Base-by-base conservation (phyloP, 805 yeast genomes). In the Saccharomycopsis lassenensis region DNA sequence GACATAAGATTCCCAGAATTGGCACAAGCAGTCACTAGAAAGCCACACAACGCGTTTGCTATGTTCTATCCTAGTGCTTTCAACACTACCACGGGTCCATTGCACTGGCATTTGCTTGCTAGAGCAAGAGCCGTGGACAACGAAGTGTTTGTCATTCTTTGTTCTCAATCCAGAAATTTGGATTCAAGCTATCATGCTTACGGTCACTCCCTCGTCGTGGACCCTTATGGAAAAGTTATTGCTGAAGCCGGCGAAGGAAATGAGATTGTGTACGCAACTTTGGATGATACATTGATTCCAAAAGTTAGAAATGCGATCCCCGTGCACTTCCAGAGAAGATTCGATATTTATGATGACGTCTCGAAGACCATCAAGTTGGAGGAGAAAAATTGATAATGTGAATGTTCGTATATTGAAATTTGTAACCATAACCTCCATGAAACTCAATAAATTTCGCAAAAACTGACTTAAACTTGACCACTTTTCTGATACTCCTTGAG, bases 101-200 rank as follows among this genome's bases (percentile, higher is more conserved):
- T 77, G 55, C 89, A 77, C 53, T 81, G 93, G 93, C 80, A 76
- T 48, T 62, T 79, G 40, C 63, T 81, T 41, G 89, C 85, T 1
- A 66, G 76, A 42, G 61, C 84, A 0, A 62, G 91, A 44, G 82
- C 89, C 3, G 73, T 81, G 10, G 93, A 81, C 53, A 81, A 78
- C 50, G 80, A 79, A 53, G 55, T 73, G 11, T 81, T 72, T 44
- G 79, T 82, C 3, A 64, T 89, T 24, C 58, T 84, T 46, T 85
- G 95, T 46, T 83, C 95, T 5, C 95, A 95, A 3, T 87, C 95
- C 2, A 70, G 96, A 50, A 85, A 84, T 52, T 59, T 65, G 35
- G 69, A 67, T 7, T 62, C 63, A 11, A 68, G 66, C 6, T 76
- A 76, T 49, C 79, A 74, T 45, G 76, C 81, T 0, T 76, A 72